phyloP scores from a whole-genome alignment of 164 flowering plant genomes.

The Platanus orientalis region DNA sequence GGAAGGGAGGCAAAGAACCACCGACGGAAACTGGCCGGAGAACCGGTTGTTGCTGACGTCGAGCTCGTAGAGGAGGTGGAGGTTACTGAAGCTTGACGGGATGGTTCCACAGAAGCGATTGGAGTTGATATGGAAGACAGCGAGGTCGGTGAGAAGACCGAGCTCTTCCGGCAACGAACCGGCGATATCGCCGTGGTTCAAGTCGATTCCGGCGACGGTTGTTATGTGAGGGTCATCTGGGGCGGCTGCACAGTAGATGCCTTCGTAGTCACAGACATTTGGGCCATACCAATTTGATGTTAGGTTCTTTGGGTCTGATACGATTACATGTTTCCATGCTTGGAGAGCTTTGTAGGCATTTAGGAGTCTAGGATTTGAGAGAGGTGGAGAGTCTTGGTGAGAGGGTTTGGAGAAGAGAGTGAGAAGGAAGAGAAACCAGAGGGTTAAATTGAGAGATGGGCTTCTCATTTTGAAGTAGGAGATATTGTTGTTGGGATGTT shows the following conservation, averaged over 20 bases:
- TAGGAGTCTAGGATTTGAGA: conserved; percentile 40
- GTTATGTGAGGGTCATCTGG: conserved; percentile 42
- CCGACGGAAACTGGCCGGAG: conserved; percentile 47
- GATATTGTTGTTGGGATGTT: too few species aligned
- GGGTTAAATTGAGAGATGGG: conserved; percentile 11
- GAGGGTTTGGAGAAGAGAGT: conserved; percentile 5
- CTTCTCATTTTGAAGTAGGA: conserved; percentile 22
- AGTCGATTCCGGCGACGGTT: conserved; percentile 80
- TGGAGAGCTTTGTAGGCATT: conserved; percentile 67
- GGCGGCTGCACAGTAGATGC: conserved; percentile 75
- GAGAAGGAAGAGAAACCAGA: conserved; percentile 14
- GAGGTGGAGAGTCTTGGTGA: conserved; percentile 6
- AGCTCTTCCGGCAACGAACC: conserved; percentile 61
- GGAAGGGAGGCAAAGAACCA: conserved; percentile 44
- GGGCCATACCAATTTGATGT: conserved; percentile 64
- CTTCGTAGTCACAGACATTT: conserved; percentile 66
- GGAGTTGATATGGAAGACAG: conserved; percentile 70
- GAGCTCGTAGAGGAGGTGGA: conserved; percentile 54
- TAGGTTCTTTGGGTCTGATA: conserved; percentile 55
- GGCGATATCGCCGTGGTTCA: conserved; percentile 56
- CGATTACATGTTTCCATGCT: conserved; percentile 62
- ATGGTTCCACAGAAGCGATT: conserved; percentile 55
- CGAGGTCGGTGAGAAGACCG: conserved; percentile 63
- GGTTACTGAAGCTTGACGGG: conserved; percentile 36
- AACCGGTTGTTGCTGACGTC: conserved; percentile 72